Evolutionary conservation across 2,329 filamentous ascomycete genomes (phyloP), one percentile per base, ranked within the genome.

Genomic region (Pseudogymnoascus sp.): DNA sequence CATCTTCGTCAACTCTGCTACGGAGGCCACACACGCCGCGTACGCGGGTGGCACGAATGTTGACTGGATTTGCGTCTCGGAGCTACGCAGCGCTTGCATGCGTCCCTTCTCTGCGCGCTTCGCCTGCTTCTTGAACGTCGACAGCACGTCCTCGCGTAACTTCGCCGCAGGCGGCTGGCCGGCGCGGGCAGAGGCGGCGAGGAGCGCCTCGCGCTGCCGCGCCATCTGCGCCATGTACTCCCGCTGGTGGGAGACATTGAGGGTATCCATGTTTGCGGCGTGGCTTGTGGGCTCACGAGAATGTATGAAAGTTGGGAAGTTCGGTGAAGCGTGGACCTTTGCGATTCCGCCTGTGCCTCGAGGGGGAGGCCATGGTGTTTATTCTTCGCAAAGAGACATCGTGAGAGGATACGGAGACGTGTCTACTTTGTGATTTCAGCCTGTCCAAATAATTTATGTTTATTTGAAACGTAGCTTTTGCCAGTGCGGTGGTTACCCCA

Each of bases 1-100:
- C 60, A 68, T 67, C 8, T 63, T 63, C 40, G 66, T 67, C 43
- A 75, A 63, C 11, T 65, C 65, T n/a, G 65, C 6, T 31, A 67
- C 14, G 10, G 43, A 50, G 35, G 61, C 19, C 19, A 24, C 62
- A n/a, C 65, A 68, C 6, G 66, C 64, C 4, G 62, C 56, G 22
- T 68, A 68, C n/a, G 62, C 43, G 6, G 19, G 60, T 6, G 43
- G 43, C 26, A 66, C 62, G 16, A 66, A 50, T 16, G 60, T 59
- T 6, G 60, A 50, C 8, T 38, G 16, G 43, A 56, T 19, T 10
- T 56, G 50, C 26, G 50, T 56, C n/a, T 56, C 50, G 12, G 50
- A 56, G 28, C 50, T 56, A 5, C 50, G 50, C 7, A 56, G 10
- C 4, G 50, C 50, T 56, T 56, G 50, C 50, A 56, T 56, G 10